Evolutionary conservation across 495 filamentous ascomycete genomes (phyloP).

Genomic region (Staphylotrichum tortipilum): DNA sequence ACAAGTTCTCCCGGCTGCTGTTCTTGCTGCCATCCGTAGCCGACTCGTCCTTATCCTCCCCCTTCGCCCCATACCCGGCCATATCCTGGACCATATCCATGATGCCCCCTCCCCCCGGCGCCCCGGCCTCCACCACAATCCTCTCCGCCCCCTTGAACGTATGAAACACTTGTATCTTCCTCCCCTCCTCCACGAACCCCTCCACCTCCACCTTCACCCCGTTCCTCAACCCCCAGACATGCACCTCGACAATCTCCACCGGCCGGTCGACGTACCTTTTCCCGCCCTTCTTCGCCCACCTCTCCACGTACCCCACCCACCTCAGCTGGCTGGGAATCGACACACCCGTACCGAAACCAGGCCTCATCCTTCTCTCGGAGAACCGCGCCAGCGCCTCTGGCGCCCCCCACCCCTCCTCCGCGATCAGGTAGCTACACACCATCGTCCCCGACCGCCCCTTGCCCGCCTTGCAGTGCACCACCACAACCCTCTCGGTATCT

Average conservation of each 20-base stretch:
- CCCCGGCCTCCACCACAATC: slow-evolving; percentile 55
- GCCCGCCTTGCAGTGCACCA: slow-evolving; percentile 95
- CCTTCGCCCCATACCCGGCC: slow-evolving; percentile 33
- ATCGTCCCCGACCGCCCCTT: slow-evolving; percentile 92
- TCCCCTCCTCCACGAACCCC: slow-evolving; percentile 79
- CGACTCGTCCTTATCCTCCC: slow-evolving; percentile 25
- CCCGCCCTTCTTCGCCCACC: slow-evolving; percentile 56
- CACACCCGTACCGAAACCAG: slow-evolving; percentile 80
- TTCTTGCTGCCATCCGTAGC: slow-evolving; percentile 10
- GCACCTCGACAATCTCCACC: slow-evolving; percentile 79
- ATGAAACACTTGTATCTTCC: slow-evolving; percentile 75
- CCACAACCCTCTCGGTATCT: slow-evolving; percentile 52
- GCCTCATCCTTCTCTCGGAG: slow-evolving; percentile 80
- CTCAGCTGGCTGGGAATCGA: slow-evolving; percentile 85
- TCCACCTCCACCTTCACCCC: slow-evolving; percentile 83
- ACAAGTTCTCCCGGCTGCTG: not conserved
- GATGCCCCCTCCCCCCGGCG: slow-evolving; percentile 37
- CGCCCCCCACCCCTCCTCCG: slow-evolving; percentile 76
- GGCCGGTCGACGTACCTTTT: slow-evolving; percentile 78
- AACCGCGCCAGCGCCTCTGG: slow-evolving; percentile 74
- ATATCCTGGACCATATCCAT: slow-evolving; percentile 46
- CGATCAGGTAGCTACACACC: slow-evolving; percentile 78
- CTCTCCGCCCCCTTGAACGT: slow-evolving; percentile 67
- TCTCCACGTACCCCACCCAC: slow-evolving; percentile 83
- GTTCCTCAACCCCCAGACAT: slow-evolving; percentile 80